Conservation (phyloP, 2,329 filamentous ascomycete species). For the Phoma sp. region DNA sequence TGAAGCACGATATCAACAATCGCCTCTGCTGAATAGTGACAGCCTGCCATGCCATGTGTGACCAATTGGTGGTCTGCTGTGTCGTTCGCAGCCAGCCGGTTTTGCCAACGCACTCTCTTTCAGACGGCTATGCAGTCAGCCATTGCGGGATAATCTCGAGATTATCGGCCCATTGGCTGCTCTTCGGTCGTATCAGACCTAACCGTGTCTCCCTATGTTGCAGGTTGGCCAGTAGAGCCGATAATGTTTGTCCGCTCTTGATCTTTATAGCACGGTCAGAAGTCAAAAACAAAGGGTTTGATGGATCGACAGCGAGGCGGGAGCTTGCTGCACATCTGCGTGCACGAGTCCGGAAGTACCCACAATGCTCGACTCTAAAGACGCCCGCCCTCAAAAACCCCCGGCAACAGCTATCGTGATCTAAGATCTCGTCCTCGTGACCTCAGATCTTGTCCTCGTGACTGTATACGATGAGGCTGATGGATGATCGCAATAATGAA, state of each 20-base stretch:
- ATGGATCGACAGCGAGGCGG: constrained; percentile 12
- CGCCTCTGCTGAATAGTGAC: not conserved
- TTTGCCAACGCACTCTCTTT: not conserved
- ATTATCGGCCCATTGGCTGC: constrained; percentile 7
- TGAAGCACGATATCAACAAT: too few species aligned
- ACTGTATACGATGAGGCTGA: constrained; percentile 5
- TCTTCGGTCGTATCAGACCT: constrained; percentile 3
- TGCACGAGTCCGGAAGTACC: constrained; percentile 3
- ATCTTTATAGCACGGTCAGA: not conserved
- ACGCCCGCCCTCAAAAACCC: not conserved
- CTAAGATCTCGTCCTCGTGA: too few species aligned
- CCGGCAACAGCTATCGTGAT: constrained; percentile 1
- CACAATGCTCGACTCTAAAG: constrained; percentile 2
- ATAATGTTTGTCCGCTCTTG: not conserved
- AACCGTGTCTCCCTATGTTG: not conserved
- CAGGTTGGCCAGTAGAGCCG: not conserved
- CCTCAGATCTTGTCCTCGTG: not conserved
- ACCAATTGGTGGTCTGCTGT: not conserved
- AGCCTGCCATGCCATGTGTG: not conserved
- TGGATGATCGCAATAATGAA: constrained; percentile 12
- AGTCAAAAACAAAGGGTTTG: not conserved
- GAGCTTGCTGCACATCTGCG: constrained; percentile 10
- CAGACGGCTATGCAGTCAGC: not conserved
- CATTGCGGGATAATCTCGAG: not conserved
- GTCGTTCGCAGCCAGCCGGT: not conserved